Conservation (phyloP, 1,284 basidiomycete genomes). For the Ceratobasidium papillatum region DNA sequence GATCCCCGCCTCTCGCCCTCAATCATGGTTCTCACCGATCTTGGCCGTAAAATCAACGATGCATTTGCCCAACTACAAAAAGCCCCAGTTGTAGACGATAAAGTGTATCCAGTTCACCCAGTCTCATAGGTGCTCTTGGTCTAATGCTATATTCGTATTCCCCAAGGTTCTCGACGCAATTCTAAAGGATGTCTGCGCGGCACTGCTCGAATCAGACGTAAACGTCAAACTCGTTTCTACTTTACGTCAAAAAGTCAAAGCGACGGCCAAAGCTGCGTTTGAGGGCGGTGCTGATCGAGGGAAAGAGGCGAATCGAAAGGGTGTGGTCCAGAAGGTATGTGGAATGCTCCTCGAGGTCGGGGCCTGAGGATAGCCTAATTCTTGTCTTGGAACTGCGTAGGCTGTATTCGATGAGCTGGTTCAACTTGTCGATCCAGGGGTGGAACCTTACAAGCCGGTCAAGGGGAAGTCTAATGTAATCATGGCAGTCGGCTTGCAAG, state of each 20-base stretch:
- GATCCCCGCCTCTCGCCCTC: conserved; percentile 41
- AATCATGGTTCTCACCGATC: conserved; percentile 94
- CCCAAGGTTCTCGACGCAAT: conserved; percentile 88
- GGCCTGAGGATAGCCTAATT: neutral
- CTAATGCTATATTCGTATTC: conserved; percentile 43
- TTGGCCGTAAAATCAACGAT: conserved; percentile 92
- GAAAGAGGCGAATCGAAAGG: conserved; percentile 83
- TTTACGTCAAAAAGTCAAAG: conserved; percentile 88
- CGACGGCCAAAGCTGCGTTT: conserved; percentile 79
- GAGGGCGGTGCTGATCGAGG: conserved; percentile 78
- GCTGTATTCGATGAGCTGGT: conserved; percentile 98
- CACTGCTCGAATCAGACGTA: conserved; percentile 95
- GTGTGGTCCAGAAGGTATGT: conserved; percentile 86
- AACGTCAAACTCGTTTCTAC: conserved; percentile 96
- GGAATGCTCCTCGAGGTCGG: neutral
- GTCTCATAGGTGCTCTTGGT: conserved; percentile 40
- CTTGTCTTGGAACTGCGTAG: conserved; percentile 55
- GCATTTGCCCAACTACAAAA: conserved; percentile 91
- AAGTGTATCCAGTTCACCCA: conserved; percentile 59
- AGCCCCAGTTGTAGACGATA: conserved; percentile 87
- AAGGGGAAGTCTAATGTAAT: conserved; percentile 96
- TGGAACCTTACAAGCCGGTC: conserved; percentile 94
- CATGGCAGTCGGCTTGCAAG: conserved; percentile 97
- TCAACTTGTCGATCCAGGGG: conserved; percentile 91
- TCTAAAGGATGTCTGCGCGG: conserved; percentile 94